Percentiles rank a stretch among this genome's conserved stretches.
These are phyloP conservation scores for Aspergillus ustus DNA, from an alignment of 2,329 filamentous ascomycete species.

Conservation along the genomic window DNA sequence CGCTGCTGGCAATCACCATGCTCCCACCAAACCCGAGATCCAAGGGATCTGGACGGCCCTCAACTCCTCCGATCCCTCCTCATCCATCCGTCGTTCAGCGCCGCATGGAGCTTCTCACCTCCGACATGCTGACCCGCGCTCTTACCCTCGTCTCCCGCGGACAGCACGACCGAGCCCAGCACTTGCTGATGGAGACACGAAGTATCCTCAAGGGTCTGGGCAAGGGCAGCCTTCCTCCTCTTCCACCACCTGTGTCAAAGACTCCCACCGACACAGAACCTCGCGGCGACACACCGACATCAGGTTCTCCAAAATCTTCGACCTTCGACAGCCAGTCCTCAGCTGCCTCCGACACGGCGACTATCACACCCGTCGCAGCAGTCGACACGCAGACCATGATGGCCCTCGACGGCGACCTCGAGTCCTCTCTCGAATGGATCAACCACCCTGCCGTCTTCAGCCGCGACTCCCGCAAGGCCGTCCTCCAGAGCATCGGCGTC, in stretches of 20 bases:
- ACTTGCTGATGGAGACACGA: conserved; percentile 87
- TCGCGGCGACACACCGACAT: conserved; percentile 42
- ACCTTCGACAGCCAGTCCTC: conserved; percentile 42
- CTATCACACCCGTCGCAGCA: conserved; percentile 63
- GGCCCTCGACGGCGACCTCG: conserved; percentile 88
- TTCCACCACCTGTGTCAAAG: conserved; percentile 60
- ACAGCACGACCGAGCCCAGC: conserved; percentile 91
- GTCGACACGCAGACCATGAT: conserved; percentile 82
- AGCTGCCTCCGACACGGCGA: conserved; percentile 48
- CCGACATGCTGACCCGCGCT: conserved; percentile 94
- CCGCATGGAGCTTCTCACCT: conserved; percentile 95
- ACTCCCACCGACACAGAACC: conserved; percentile 48
- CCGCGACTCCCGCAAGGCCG: conserved; percentile 90
- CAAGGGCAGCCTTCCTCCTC: conserved; percentile 89
- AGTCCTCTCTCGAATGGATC: conserved; percentile 94
- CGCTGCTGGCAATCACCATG: conserved; percentile 93
- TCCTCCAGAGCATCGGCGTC: conserved; percentile 93
- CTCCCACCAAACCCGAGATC: conserved; percentile 70
- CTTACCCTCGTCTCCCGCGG: conserved; percentile 87
- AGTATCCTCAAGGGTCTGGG: conserved; percentile 95
- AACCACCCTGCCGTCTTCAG: conserved; percentile 94
- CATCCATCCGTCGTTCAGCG: conserved; percentile 94
- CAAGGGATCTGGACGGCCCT: conserved; percentile 57
- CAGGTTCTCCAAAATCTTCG: conserved; percentile 44
- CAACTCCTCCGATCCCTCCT: conserved; percentile 83